Evolutionary conservation across 441 rosid genomes (phyloP), one percentile per base, ranked within the genome.

Genomic region (Pelargonium citronellum): DNA sequence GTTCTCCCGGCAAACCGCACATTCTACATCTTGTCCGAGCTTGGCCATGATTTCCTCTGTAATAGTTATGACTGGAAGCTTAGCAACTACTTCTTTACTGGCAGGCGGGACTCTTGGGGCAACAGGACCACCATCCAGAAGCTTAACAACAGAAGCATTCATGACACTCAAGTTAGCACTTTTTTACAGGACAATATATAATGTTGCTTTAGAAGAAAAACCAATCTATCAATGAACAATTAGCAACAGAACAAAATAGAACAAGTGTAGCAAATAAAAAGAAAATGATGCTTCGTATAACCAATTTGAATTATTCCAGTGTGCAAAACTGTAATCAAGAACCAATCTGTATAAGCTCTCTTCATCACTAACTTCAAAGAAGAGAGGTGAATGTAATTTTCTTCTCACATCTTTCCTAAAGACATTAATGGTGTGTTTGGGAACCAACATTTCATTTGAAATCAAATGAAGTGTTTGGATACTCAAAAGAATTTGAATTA

Each of bases 41-140:
- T 75, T 87, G 69, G 76, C 82, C 75, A 94, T 74, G 76, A 87
- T 77, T 27, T 90, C 97, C 72, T 85, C 89, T 1, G 84, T 83
- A 61, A 89, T 81, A 13, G 75, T 74, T 69, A 90, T 78, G 9
- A 91, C 82, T 0, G 99, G 97, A 70, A 91, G 96, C 80, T 91
- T 91, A n/a, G 91, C 95, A 10, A 94, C 88, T 24, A 87, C 95
- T 79, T 87, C 93, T 84, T 90, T 91, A 77, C 97, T 91, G 11
- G 97, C 97, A n/a, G 99, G 96, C 57, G 97, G 98, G 19, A 71
- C 96, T 81, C 84, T 89, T 34, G 88, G 93, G 47, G 70, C 82
- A 71, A 75, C 84, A 39, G 81, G 79, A 66, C 69, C 84, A 67
- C 70, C 44, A 24, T 83, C 90, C 77, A 82, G 41, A 19, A 86